These are phyloP conservation scores for Papiliotrema flavescens DNA, from an alignment of 1,284 basidiomycete genomes.

Conservation along the genomic window DNA sequence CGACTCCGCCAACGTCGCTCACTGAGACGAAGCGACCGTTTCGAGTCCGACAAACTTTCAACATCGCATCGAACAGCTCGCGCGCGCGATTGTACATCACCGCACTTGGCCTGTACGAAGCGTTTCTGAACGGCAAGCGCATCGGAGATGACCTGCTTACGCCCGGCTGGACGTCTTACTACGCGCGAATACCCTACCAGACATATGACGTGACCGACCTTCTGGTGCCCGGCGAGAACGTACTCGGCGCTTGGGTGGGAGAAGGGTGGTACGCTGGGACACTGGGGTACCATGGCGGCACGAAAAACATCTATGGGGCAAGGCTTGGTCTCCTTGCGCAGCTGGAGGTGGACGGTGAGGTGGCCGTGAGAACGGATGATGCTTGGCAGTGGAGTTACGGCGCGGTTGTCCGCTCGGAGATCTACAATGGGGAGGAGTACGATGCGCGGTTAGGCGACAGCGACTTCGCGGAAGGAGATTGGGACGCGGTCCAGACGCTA, in stretches of 20 bases:
- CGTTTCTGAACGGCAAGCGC: slow-evolving; percentile 30
- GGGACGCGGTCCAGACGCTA: slow-evolving; percentile 6
- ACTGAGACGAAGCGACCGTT: slow-evolving; percentile 22
- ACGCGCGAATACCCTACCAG: slow-evolving; percentile 35
- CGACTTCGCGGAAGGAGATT: background rate
- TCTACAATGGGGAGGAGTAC: slow-evolving; percentile 37
- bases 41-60: slow-evolving; percentile 17
- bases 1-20: background rate
- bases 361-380: slow-evolving; percentile 14
- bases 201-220: slow-evolving; percentile 26
- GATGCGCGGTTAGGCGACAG: slow-evolving; percentile 12
- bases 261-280: slow-evolving; percentile 40
- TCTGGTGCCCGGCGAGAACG: slow-evolving; percentile 24
- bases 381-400: slow-evolving; percentile 22
- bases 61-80: background rate
- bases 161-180: slow-evolving; percentile 43
- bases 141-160: slow-evolving; percentile 38
- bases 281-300: slow-evolving; percentile 20
- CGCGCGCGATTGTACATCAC: slow-evolving; percentile 37
- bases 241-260: slow-evolving; percentile 23
- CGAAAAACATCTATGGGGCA: slow-evolving; percentile 29
- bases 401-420: slow-evolving; percentile 22
- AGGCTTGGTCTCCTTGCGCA: slow-evolving; percentile 25
- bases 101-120: slow-evolving; percentile 39
- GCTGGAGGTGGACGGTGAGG: slow-evolving; percentile 25